Evolutionary conservation across 2,329 filamentous ascomycete species (phyloP).

Genomic region (Paraconiothyrium sp.): DNA sequence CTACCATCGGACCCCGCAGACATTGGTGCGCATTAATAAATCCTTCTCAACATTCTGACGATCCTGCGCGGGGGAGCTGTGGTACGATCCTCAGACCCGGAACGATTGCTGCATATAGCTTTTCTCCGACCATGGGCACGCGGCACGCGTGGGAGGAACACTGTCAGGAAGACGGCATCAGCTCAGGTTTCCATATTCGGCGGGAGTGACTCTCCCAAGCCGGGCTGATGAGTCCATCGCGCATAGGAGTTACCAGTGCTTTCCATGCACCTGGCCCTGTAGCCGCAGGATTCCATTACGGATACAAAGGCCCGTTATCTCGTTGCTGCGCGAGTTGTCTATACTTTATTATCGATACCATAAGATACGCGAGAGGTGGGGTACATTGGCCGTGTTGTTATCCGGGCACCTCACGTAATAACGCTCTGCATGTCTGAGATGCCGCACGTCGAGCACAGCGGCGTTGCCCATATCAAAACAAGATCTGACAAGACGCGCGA

Average conservation of each 20-base stretch:
- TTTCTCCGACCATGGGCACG: constrained; percentile 12
- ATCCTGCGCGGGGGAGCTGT: constrained; percentile 5
- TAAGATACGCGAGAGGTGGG: constrained; percentile 15
- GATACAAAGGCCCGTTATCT: background rate
- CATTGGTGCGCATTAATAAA: background rate
- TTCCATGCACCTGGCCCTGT: background rate
- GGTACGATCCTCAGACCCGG: constrained; percentile 11
- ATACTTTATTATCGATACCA: constrained; percentile 1
- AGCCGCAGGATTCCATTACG: too few relatives aligned
- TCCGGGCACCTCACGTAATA: constrained; percentile 4
- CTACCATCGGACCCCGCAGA: background rate
- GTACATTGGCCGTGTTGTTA: constrained; percentile 12
- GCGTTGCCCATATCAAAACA: constrained; percentile 4
- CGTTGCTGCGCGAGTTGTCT: background rate
- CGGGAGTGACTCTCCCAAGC: constrained; percentile 4
- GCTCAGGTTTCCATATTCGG: constrained; percentile 3
- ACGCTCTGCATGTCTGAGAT: constrained; percentile 14
- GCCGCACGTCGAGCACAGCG: constrained; percentile 15
- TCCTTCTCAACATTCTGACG: background rate
- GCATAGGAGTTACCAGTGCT: background rate
- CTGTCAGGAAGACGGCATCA: constrained; percentile 3
- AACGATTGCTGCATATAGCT: constrained; percentile 19
- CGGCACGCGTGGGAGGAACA: constrained; percentile 10
- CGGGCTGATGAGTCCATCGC: background rate
- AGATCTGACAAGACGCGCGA: constrained; percentile 14